Conservation (phyloP, 257 asterid genomes). For the Solanum sejunctum region DNA sequence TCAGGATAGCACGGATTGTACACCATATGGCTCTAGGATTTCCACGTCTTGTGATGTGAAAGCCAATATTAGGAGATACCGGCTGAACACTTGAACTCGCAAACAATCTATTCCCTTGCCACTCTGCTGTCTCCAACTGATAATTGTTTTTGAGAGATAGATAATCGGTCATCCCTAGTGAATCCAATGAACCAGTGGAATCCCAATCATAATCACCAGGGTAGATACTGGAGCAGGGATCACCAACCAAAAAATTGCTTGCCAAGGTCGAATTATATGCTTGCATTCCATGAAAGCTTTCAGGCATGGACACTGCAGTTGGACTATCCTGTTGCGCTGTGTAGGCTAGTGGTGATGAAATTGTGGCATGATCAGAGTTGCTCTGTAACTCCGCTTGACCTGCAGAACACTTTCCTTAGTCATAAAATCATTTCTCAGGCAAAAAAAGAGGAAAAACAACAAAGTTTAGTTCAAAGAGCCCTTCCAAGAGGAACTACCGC, state of each 20-base stretch:
- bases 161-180: constrained; percentile 23
- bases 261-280: constrained; percentile 19
- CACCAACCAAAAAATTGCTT: constrained; percentile 22
- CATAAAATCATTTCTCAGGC: neutral
- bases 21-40: constrained; percentile 59
- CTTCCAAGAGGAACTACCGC: neutral
- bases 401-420: constrained; percentile 1
- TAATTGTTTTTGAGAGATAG: constrained; percentile 17
- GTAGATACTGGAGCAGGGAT: constrained; percentile 26
- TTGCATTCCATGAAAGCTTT: constrained; percentile 27
- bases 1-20: constrained; percentile 64
- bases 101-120: constrained; percentile 31
- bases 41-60: constrained; percentile 21
- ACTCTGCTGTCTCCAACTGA: constrained; percentile 25
- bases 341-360: constrained; percentile 13
- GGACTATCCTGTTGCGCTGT: constrained; percentile 20
- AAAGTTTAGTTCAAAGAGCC: neutral
- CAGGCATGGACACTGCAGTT: constrained; percentile 22
- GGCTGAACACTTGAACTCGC: constrained; percentile 20
- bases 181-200: constrained; percentile 9
- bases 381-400: constrained; percentile 26
- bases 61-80: constrained; percentile 28
- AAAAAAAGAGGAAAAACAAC: neutral
- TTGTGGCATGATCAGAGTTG: constrained; percentile 12
- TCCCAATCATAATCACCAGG: constrained; percentile 20